These are phyloP conservation scores for Flaveria brownii DNA, from an alignment of 129 eudicot genomes.

Conservation along the genomic window DNA sequence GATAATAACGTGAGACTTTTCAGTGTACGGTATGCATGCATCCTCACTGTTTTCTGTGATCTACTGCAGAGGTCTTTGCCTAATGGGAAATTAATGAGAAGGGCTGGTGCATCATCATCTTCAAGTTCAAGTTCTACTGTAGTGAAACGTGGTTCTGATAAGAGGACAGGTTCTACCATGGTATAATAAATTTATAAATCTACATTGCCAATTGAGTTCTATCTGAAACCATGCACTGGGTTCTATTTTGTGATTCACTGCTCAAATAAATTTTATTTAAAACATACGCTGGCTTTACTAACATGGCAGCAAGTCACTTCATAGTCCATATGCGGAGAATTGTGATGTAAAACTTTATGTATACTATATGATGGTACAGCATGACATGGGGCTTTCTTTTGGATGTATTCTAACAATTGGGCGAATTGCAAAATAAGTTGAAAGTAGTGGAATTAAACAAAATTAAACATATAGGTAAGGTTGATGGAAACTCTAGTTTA, in stretches of 20 bases:
- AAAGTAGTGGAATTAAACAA: neutral
- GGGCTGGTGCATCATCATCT: slow-evolving; percentile 50
- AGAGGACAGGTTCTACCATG: slow-evolving; percentile 57
- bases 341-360: slow-evolving; percentile 2
- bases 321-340: neutral
- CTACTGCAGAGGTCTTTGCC: slow-evolving; percentile 48
- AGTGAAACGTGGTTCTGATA: slow-evolving; percentile 53
- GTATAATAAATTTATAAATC: slow-evolving; percentile 29
- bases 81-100: slow-evolving; percentile 58
- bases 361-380: neutral
- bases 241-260: neutral
- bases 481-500: neutral
- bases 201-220: neutral
- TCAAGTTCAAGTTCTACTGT: slow-evolving; percentile 38
- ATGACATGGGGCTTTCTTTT: neutral
- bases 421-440: neutral
- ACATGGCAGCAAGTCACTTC: slow-evolving; percentile 11
- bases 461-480: neutral
- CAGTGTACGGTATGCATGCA: slow-evolving; percentile 16
- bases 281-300: neutral
- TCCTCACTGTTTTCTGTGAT: slow-evolving; percentile 19
- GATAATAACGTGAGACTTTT: neutral
- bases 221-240: neutral
- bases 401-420: neutral
- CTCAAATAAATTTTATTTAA: neutral